phyloP scores from a whole-genome alignment of 2,329 filamentous ascomycete genomes.

The Penicillium olsonii region DNA sequence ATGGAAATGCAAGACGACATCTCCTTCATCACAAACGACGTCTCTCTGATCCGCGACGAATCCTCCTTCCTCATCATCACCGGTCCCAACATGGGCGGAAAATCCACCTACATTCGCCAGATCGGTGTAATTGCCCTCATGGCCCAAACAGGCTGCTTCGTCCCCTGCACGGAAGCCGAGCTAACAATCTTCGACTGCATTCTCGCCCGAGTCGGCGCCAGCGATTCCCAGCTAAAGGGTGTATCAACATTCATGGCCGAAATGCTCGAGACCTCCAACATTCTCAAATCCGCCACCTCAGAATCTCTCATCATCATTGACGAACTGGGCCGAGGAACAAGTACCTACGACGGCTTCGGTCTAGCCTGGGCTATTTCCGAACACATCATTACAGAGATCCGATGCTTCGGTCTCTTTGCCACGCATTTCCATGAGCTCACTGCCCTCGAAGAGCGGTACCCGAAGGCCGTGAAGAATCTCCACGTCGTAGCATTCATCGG shows the following conservation, averaged over 20 bases:
- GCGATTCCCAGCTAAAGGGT: slow-evolving; percentile 94
- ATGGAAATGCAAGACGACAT: slow-evolving; percentile 99
- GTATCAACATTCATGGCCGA: slow-evolving; percentile 99
- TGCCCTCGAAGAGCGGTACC: slow-evolving; percentile 80
- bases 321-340: slow-evolving; percentile 92
- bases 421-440: slow-evolving; percentile 99
- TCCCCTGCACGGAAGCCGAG: slow-evolving; percentile 86
- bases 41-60: slow-evolving; percentile 72
- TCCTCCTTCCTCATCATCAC: slow-evolving; percentile 97
- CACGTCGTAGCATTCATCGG: slow-evolving; percentile 94
- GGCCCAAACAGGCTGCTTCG: slow-evolving; percentile 96
- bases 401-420: slow-evolving; percentile 91
- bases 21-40: slow-evolving; percentile 97
- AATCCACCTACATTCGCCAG: slow-evolving; percentile 97
- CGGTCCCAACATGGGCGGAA: slow-evolving; percentile 98
- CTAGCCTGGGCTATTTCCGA: slow-evolving; percentile 99
- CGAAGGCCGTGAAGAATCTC: slow-evolving; percentile 80
- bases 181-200: slow-evolving; percentile 96
- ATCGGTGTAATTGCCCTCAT: slow-evolving; percentile 96
- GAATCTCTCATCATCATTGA: slow-evolving; percentile 99
- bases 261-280: slow-evolving; percentile 98
- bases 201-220: slow-evolving; percentile 90
- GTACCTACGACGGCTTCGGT: slow-evolving; percentile 97
- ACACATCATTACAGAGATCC: slow-evolving; percentile 93
- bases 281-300: slow-evolving; percentile 91